phyloP scores from a whole-genome alignment of 2,329 filamentous ascomycete genomes.

The Pseudogymnoascus sp. region DNA sequence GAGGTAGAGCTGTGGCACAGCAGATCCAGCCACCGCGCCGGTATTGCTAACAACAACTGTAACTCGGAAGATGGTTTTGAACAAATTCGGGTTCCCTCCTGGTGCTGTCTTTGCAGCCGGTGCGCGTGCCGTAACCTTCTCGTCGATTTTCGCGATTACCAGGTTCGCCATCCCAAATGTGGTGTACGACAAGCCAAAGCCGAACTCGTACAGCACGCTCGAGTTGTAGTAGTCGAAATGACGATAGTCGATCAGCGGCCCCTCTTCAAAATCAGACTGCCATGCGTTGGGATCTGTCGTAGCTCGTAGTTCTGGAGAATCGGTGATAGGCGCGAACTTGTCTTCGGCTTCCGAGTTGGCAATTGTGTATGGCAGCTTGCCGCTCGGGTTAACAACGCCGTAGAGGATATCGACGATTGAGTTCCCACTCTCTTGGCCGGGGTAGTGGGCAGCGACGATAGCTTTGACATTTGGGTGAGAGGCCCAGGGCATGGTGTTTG shows the following conservation, averaged over 20 bases:
- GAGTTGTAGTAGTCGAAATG: constrained; percentile 53
- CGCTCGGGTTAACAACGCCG: constrained; percentile 46
- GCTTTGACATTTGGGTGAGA: constrained; percentile 52
- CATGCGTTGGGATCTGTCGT: constrained; percentile 14
- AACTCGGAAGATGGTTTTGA: constrained; percentile 38
- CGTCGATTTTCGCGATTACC: constrained; percentile 26
- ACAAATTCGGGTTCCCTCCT: constrained; percentile 27
- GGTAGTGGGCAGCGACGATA: constrained; percentile 48
- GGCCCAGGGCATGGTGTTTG: constrained; percentile 53
- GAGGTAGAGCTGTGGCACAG: constrained; percentile 55
- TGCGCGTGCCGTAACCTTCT: neutral
- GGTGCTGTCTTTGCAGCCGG: constrained; percentile 13
- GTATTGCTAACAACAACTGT: constrained; percentile 57
- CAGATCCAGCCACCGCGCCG: constrained; percentile 51
- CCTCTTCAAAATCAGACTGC: constrained; percentile 63
- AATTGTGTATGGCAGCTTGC: constrained; percentile 43
- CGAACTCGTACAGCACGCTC: constrained; percentile 68
- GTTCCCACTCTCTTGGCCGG: constrained; percentile 53
- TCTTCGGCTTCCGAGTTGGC: constrained; percentile 39
- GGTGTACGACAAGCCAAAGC: constrained; percentile 69
- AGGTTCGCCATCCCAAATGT: constrained; percentile 50
- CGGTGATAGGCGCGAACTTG: constrained; percentile 43
- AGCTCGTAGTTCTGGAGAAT: constrained; percentile 33
- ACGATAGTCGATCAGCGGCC: constrained; percentile 71
- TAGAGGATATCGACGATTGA: constrained; percentile 52